Base-by-base conservation (phyloP, 345 rosid species). In the Kernera saxatilis region DNA sequence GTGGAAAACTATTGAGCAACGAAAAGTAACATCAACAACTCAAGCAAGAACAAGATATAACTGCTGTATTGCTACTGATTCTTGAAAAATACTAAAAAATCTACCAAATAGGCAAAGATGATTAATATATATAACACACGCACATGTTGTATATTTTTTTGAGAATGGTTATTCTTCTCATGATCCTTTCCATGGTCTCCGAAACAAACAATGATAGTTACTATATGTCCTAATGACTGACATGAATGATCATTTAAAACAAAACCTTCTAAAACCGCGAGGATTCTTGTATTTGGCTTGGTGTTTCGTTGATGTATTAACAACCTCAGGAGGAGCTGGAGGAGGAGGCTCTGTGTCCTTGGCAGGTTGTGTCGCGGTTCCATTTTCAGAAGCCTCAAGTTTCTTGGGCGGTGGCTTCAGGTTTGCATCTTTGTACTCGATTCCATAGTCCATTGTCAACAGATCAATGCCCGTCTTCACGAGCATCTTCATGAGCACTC, bases 401-500 rank as follows among this genome's bases (percentile, higher is more conserved):
- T 37, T 60, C 53, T 51, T 54, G 30, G 67, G 45, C 2, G 52
- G 43, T 37, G 26, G 67, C 12, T 56, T 48, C 53, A 65, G 5
- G 35, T 48, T 46, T 27, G 69, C 17, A 71, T 50, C 75, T 25
- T 70, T 61, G 50, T n/a, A 19, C 52, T 18, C 32, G 8, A 19
- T 27, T 26, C 78, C 73, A 59, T 74, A 74, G 19, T 67, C 39
- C 6, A 74, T 23, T 40, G 19, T 6, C 4, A 6, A 25, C 0
- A 51, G 5, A 21, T 22, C 9, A 51, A 59, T 67, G 23, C 62
- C 54, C 0, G 62, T 51, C 62, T 50, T 74, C 46, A 0, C 13
- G 1, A 67, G 13, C 73, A 59, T 74, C 69, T 51, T 67, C 78
- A 58, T 59, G 6, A 74, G 40, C 45, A 74, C 61, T 58, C 69